These are phyloP conservation scores for Chlorella sp. DNA, from an alignment of 139 green algal genomes.

Conservation along the genomic window DNA sequence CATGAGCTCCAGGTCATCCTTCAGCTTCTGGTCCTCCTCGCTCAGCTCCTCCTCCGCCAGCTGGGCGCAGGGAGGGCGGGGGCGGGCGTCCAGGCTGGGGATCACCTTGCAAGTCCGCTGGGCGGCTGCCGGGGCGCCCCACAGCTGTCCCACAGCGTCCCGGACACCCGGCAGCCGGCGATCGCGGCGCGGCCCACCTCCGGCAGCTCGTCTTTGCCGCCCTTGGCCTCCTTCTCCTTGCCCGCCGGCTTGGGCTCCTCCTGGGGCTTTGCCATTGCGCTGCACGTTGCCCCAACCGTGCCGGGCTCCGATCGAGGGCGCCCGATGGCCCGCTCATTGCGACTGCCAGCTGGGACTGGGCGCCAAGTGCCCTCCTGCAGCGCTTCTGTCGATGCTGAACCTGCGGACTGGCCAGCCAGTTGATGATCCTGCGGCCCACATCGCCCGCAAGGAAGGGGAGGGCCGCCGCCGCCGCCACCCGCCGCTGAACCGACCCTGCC, in stretches of 20 bases:
- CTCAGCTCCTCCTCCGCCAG: slow-evolving; percentile 75
- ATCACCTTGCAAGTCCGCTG: background rate
- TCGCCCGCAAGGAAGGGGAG: too few relatives aligned
- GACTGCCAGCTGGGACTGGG: too few relatives aligned
- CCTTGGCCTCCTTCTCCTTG: background rate
- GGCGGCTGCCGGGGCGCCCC: background rate
- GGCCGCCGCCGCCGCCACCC: too few relatives aligned
- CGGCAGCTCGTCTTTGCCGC: background rate
- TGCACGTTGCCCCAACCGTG: too few relatives aligned
- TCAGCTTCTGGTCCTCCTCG: slow-evolving; percentile 93
- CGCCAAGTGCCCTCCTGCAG: too few relatives aligned
- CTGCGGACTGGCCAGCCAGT: too few relatives aligned
- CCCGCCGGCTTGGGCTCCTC: slow-evolving; percentile 5
- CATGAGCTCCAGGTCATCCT: slow-evolving; percentile 91
- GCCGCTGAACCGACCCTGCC: too few relatives aligned
- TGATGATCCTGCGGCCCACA: too few relatives aligned
- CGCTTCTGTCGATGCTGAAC: too few relatives aligned
- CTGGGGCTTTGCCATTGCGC: slow-evolving; percentile 8
- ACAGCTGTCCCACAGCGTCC: background rate
- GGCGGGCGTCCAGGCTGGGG: background rate
- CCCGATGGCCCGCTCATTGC: too few relatives aligned
- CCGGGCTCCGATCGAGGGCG: too few relatives aligned
- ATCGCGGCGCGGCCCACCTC: background rate
- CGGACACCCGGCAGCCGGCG: background rate
- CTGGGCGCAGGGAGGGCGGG: background rate